Conservation (phyloP, 73 alveolate genomes). For the Symbiodinium natans region DNA sequence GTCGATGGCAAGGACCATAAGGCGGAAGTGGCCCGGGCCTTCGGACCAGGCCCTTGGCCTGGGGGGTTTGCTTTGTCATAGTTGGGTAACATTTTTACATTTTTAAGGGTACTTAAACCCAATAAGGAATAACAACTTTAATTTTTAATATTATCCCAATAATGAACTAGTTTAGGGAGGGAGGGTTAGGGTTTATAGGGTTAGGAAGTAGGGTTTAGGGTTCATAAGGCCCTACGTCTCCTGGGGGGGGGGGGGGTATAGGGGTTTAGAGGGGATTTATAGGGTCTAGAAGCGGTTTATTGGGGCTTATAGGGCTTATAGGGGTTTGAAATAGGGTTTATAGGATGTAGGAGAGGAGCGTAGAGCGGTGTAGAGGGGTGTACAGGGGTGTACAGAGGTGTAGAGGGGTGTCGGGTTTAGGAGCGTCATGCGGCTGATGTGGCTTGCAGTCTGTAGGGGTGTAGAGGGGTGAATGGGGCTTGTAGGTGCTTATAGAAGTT, state of each 20-base stretch:
- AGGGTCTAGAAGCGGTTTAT: too few relatives aligned
- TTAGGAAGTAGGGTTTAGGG: neutral
- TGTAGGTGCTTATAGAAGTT: too few relatives aligned
- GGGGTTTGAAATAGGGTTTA: neutral
- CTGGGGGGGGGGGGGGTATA: neutral
- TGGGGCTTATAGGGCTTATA: neutral
- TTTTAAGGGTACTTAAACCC: too few relatives aligned
- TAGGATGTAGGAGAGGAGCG: neutral
- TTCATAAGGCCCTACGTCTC: neutral
- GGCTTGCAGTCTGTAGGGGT: neutral
- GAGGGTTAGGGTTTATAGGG: neutral
- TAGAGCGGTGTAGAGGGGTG: too few relatives aligned
- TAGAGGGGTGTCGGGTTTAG: neutral
- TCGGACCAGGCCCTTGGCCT: neutral
- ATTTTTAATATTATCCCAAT: too few relatives aligned
- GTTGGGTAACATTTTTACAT: too few relatives aligned
- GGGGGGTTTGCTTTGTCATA: too few relatives aligned
- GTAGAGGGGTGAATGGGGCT: too few relatives aligned
- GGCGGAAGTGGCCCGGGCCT: neutral
- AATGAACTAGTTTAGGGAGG: too few relatives aligned
- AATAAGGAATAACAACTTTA: too few relatives aligned
- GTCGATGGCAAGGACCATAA: neutral
- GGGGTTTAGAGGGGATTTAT: neutral
- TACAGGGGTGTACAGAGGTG: too few relatives aligned
- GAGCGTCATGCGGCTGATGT: neutral